Evolutionary conservation across 768 basidiomycete species (phyloP).

Genomic region (Leccinum disarticulatum): DNA sequence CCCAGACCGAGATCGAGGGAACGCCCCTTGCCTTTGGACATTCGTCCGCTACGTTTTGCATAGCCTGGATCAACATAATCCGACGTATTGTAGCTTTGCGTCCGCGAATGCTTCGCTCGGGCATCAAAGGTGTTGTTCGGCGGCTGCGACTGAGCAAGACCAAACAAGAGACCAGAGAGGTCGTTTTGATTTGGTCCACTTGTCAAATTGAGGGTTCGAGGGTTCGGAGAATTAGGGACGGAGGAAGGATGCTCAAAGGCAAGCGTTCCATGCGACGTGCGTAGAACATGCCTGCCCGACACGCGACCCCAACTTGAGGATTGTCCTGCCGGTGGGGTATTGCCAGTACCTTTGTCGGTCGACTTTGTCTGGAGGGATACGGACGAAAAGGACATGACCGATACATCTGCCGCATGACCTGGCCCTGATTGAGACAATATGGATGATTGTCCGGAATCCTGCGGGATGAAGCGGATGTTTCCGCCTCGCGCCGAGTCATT

Average conservation of each 20-base stretch:
- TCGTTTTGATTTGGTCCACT: conserved; percentile 9
- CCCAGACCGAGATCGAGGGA: conserved; percentile 72
- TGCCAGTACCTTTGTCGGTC: conserved; percentile 25
- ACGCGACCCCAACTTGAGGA: conserved; percentile 61
- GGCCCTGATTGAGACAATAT: conserved; percentile 30
- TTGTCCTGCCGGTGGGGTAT: conserved; percentile 35
- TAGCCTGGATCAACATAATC: conserved; percentile 20
- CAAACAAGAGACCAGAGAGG: conserved; percentile 8
- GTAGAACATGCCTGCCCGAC: conserved; percentile 39
- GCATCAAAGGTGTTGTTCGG: conserved; percentile 34
- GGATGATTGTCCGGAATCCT: conserved; percentile 18
- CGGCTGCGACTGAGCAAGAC: conserved; percentile 8
- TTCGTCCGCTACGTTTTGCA: conserved; percentile 16
- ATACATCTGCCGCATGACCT: conserved; percentile 38
- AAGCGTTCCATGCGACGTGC: conserved; percentile 58
- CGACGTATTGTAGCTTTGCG: conserved; percentile 26
- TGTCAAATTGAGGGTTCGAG: conserved; percentile 20
- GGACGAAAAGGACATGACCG: conserved; percentile 34
- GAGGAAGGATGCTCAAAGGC: conserved; percentile 69
- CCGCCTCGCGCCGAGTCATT: conserved; percentile 24
- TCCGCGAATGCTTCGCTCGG: conserved; percentile 27
- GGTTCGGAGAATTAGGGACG: conserved; percentile 40
- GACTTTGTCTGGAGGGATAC: conserved; percentile 43
- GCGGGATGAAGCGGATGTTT: conserved; percentile 9
- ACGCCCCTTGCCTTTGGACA: conserved; percentile 54